Percentiles rank a stretch among this genome's conserved stretches.
phyloP scores from a whole-genome alignment of 441 rosid species.

The Syzygium malaccense region DNA sequence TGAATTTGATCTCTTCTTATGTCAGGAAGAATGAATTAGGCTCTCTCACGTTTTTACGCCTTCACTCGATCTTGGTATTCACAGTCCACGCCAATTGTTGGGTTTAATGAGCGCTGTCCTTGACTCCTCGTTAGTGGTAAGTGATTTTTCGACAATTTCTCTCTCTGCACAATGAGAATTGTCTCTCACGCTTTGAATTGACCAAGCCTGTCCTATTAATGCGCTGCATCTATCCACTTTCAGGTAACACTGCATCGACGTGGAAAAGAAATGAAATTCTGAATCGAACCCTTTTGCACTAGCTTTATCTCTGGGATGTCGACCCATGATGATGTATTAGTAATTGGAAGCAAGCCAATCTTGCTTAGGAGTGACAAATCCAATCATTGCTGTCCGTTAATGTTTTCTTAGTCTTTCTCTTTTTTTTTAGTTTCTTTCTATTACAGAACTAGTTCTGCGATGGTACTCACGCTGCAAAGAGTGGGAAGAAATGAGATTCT shows the following conservation, averaged over 20 bases:
- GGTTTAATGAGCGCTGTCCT: background rate
- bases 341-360: background rate
- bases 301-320: background rate
- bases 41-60: background rate
- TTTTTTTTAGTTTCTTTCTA: background rate
- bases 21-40: background rate
- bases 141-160: background rate
- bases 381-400: background rate
- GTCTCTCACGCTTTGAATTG: background rate
- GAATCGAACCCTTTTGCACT: background rate
- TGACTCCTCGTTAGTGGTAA: background rate
- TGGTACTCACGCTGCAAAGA: background rate
- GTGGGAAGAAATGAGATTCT: background rate
- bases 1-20: background rate
- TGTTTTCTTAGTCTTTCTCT: background rate
- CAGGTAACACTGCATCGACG: background rate
- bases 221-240: rapidly evolving
- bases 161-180: background rate
- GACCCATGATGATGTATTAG: background rate
- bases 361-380: background rate
- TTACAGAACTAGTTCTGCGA: background rate
- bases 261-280: background rate
- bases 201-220: background rate
- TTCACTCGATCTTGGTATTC: background rate
- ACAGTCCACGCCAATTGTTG: background rate